Conservation (phyloP, 805 yeast genomes). For the Candida ulmi region DNA sequence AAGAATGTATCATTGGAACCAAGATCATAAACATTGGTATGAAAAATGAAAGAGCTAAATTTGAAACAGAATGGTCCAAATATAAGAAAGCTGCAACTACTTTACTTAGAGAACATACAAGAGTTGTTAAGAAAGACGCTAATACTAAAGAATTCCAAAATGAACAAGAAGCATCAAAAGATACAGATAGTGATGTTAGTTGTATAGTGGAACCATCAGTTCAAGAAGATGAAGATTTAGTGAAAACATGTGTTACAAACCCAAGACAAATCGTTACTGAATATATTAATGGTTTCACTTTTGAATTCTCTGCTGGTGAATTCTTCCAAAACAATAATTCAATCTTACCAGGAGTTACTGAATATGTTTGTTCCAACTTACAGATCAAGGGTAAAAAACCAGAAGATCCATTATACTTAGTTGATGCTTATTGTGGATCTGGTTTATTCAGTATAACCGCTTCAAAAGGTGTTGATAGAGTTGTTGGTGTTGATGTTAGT, state of each 20-base stretch:
- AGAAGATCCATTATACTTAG: slow-evolving; percentile 58
- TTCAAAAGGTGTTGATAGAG: slow-evolving; percentile 72
- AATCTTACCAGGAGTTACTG: slow-evolving; percentile 77
- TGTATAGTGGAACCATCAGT: slow-evolving; percentile 26
- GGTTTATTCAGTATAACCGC: slow-evolving; percentile 90
- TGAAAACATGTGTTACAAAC: slow-evolving; percentile 74
- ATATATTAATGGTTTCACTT: slow-evolving; percentile 64
- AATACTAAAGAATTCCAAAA: slow-evolving; percentile 28
- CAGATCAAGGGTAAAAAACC: slow-evolving; percentile 32
- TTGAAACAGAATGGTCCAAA: slow-evolving; percentile 37
- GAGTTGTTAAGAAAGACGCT: slow-evolving; percentile 21
- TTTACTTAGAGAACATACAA: slow-evolving; percentile 73
- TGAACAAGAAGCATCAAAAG: slow-evolving; percentile 40
- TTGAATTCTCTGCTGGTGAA: slow-evolving; percentile 90
- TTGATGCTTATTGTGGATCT: slow-evolving; percentile 95
- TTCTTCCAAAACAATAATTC: slow-evolving; percentile 95
- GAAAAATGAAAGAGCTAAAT: slow-evolving; percentile 56
- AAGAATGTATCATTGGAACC: slow-evolving; percentile 91
- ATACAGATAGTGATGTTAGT: slow-evolving; percentile 30
- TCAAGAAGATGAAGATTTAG: slow-evolving; percentile 26
- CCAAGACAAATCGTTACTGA: slow-evolving; percentile 77
- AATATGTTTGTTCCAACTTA: slow-evolving; percentile 72
- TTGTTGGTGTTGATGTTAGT: slow-evolving; percentile 90
- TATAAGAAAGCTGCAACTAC: slow-evolving; percentile 83
- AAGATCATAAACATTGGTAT: slow-evolving; percentile 69